Percentiles rank a stretch among this genome's conserved stretches.
These are phyloP conservation scores for Zasmidium cellare DNA, from an alignment of 2,329 filamentous ascomycete genomes.

Conservation along the genomic window DNA sequence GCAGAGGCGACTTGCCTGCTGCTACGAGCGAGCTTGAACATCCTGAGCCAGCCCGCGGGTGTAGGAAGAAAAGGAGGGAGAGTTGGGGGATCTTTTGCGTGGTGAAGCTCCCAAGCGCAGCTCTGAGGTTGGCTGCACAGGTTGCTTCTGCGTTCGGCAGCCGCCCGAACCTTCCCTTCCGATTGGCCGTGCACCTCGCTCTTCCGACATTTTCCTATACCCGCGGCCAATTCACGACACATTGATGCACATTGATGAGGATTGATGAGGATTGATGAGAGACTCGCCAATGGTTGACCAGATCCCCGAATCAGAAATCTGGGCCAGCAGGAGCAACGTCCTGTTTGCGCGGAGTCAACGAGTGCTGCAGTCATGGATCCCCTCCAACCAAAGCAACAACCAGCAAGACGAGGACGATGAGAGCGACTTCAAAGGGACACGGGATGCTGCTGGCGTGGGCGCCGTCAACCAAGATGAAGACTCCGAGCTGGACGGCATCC, in stretches of 20 bases:
- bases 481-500: constrained; percentile 33
- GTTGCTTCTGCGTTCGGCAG: constrained; percentile 1
- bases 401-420: constrained; percentile 47
- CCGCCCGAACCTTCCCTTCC: not conserved
- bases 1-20: constrained; percentile 78
- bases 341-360: constrained; percentile 54
- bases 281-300: constrained; percentile 6
- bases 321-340: constrained; percentile 56
- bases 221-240: not conserved
- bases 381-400: constrained; percentile 45
- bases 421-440: constrained; percentile 48
- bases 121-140: not conserved
- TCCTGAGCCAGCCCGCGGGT: constrained; percentile 40
- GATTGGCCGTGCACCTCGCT: not conserved
- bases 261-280: not conserved
- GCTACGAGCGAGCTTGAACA: constrained; percentile 82
- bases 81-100: constrained; percentile 2
- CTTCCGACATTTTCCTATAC: constrained; percentile 1
- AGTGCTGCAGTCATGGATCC: constrained; percentile 54
- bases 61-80: constrained; percentile 1
- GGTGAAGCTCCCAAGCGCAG: constrained; percentile 11
- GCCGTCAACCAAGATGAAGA: constrained; percentile 11
- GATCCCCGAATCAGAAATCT: constrained; percentile 44
- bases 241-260: too few species aligned
- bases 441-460: constrained; percentile 18